Evolutionary conservation across 257 asterid species (phyloP).

Genomic region (Leptodermis oblonga): DNA sequence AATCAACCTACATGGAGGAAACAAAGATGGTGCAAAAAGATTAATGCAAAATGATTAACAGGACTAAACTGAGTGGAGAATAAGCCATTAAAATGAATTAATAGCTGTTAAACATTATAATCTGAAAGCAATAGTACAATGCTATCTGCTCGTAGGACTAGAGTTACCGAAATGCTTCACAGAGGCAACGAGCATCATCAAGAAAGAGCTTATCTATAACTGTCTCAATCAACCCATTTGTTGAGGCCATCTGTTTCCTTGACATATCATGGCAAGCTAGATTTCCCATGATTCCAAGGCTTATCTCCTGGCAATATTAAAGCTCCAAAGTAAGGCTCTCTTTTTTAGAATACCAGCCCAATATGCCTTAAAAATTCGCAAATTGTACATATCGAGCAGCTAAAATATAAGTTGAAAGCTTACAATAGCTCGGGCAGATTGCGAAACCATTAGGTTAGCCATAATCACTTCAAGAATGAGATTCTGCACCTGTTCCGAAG

Average conservation of each 20-base stretch:
- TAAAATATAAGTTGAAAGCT: slow-evolving; percentile 21
- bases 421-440: slow-evolving; percentile 62
- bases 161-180: slow-evolving; percentile 75
- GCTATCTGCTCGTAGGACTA: background rate
- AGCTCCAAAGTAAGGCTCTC: slow-evolving; percentile 3
- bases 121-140: background rate
- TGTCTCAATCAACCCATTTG: slow-evolving; percentile 55
- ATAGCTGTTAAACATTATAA: background rate
- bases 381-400: background rate
- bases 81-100: background rate
- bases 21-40: background rate
- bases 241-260: slow-evolving; percentile 46
- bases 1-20: background rate
- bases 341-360: background rate
- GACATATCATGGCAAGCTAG: slow-evolving; percentile 85
- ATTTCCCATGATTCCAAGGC: slow-evolving; percentile 90
- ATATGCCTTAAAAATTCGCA: slow-evolving; percentile 3
- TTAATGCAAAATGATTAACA: background rate
- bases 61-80: background rate
- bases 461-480: slow-evolving; percentile 84
- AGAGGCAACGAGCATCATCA: slow-evolving; percentile 81
- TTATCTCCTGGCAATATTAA: slow-evolving; percentile 62
- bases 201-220: slow-evolving; percentile 65
- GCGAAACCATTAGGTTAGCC: slow-evolving; percentile 66
- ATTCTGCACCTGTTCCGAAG: slow-evolving; percentile 60